Evolutionary conservation across 169 alveolate species (phyloP), one percentile per base, ranked within the genome.

Genomic region (Plasmodium inui): DNA sequence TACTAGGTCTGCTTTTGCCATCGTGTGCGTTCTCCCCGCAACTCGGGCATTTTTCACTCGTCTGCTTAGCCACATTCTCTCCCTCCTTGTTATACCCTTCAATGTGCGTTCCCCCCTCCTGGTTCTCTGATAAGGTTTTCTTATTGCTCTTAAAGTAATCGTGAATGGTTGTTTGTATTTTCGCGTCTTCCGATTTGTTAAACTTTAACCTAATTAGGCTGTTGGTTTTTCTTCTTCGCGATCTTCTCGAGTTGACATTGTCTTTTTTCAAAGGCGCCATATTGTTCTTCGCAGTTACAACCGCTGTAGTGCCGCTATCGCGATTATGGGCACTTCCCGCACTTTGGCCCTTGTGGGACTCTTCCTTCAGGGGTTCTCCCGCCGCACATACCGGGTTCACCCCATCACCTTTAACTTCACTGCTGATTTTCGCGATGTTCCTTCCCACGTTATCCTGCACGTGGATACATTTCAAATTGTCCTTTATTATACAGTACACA

Each of bases 81-180:
- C 17, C 76, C 76, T 67, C 76, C 76, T 67, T 67, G 30, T 67
- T 28, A 67, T 22, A 26, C 30, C 39, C 76, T 19, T 28, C 76
- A 28, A 7, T 67, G 76, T 67, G 8, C 67, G 26, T 19, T 19
- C 34, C 41, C 10, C 41, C 37, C 5, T 81, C 19, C 30, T 46
- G 44, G 22, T 22, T 34, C 26, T 30, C 78, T 30, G 37, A 7
- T 82, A 17, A 32, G 28, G 22, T 61, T 39, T 71, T 22, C 19
- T 26, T 70, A 8, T 9, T 53, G 32, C 80, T 53, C 53, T 78
- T 86, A 53, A 86, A 74, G 39, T 72, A 84, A 70, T 84, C 84
- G 53, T 86, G 67, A 86, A 53, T 86, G 14, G 86, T 74, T 50
- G 79, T 53, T 86, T 86, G 86, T 50, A 86, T 86, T 55, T 61